Evolutionary conservation across 1,284 basidiomycete genomes (phyloP), one percentile per base, ranked within the genome.

Genomic region (Ustilago loliicola): DNA sequence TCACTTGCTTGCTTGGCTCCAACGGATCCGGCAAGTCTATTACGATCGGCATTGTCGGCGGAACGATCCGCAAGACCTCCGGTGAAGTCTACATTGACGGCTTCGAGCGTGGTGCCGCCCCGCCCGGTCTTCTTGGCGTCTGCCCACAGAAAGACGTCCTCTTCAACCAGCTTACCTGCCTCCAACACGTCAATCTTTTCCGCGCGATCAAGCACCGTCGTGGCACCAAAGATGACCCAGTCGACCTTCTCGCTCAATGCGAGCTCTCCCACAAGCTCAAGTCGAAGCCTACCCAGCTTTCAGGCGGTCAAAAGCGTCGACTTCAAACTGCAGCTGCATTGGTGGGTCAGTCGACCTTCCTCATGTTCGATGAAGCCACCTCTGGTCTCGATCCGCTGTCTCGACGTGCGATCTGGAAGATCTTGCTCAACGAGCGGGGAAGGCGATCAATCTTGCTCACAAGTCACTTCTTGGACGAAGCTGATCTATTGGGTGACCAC

Each of bases 81-180:
- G 87, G 89, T 19, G 92, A 93, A 21, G 86, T 88, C 4, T 88
- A 93, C 19, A 87, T 88, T 0, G 94, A 93, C 80, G 91, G 80
- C 7, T 65, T 72, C 15, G 83, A 86, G 66, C 64, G 73, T 2
- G 59, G 75, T 70, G 55, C 72, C 66, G 53, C 61, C 11, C 88
- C 90, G 2, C 89, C 89, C 0, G 92, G 92, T 2, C 89, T 89
- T 0, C 86, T 94, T 19, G 93, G 93, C 8, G 91, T 94, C 62
- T 93, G 93, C 0, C 92, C 92, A 0, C 93, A 94, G 87, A 93
- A 92, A 87, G 93, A 94, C 77, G 92, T 94, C 2, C 88, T 94
- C 1, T 93, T 93, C 86, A 90, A 92, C 1, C 92, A 94, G 70
- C 88, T 94, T 27, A 90, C 91, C 1, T 93, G 92, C 81, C 88